Percentiles rank a stretch among this genome's conserved stretches.
These are phyloP conservation scores for Ambrosia trifida DNA, from an alignment of 129 eudicot genomes.

Conservation along the genomic window DNA sequence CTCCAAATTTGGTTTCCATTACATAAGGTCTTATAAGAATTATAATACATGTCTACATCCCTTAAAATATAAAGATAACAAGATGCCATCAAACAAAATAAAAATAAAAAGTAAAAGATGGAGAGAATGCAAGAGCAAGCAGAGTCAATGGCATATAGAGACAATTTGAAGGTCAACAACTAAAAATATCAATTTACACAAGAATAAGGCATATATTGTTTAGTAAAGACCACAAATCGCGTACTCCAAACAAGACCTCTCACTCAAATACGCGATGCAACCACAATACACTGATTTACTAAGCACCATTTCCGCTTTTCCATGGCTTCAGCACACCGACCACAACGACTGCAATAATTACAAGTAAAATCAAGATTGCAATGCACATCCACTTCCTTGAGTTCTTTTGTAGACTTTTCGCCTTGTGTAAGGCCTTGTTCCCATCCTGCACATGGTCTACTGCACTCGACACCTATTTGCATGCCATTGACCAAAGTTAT, in stretches of 20 bases:
- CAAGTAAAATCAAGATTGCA: constrained; percentile 74
- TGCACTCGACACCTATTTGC: constrained; percentile 69
- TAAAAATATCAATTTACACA: constrained; percentile 37
- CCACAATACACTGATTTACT: constrained; percentile 17
- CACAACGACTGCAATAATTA: constrained; percentile 59
- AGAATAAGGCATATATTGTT: constrained; percentile 29
- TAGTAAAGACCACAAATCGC: constrained; percentile 1
- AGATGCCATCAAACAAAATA: not conserved
- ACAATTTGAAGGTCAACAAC: constrained; percentile 8
- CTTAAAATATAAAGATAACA: not conserved
- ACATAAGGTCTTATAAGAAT: too few relatives aligned
- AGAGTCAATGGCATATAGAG: constrained; percentile 17
- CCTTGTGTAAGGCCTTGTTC: constrained; percentile 72
- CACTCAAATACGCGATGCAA: constrained; percentile 20
- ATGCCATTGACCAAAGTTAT: not conserved
- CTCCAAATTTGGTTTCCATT: too few relatives aligned
- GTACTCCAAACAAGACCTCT: constrained; percentile 17
- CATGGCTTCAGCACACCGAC: constrained; percentile 94
- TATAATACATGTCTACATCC: too few relatives aligned
- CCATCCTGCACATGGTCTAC: constrained; percentile 95
- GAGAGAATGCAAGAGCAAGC: constrained; percentile 15
- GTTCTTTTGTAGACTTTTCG: constrained; percentile 72
- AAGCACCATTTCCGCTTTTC: constrained; percentile 71
- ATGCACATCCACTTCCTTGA: constrained; percentile 96
- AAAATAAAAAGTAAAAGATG: not conserved